Evolutionary conservation across 1,139 yeast species (phyloP).

Genomic region (Waltiozyma sp.): DNA sequence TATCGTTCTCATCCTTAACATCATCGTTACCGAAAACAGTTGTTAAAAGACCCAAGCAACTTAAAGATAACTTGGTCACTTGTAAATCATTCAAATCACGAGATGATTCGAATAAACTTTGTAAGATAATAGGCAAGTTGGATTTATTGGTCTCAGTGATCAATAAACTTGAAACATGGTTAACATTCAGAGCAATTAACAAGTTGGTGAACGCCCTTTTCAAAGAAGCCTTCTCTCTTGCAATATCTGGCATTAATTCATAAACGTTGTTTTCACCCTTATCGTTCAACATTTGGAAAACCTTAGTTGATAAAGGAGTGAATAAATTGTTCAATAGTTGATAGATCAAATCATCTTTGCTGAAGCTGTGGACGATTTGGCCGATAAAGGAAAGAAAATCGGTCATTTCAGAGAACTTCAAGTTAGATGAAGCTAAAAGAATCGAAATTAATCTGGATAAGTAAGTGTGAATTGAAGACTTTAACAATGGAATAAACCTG

Average conservation of each 20-base stretch:
- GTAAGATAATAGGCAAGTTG: constrained; percentile 52
- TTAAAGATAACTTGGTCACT: constrained; percentile 59
- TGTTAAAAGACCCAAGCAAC: constrained; percentile 58
- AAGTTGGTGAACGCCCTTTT: constrained; percentile 64
- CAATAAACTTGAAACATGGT: constrained; percentile 70
- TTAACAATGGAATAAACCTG: constrained; percentile 69
- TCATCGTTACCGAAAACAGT: constrained; percentile 59
- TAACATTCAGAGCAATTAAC: constrained; percentile 58
- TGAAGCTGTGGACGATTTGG: constrained; percentile 74
- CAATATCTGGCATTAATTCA: constrained; percentile 32
- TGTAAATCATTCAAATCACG: constrained; percentile 40
- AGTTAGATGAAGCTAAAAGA: constrained; percentile 55
- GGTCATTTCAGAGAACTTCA: constrained; percentile 54
- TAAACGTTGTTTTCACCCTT: constrained; percentile 29
- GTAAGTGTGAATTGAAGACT: constrained; percentile 40
- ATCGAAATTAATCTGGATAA: constrained; percentile 65
- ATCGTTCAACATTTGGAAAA: constrained; percentile 44
- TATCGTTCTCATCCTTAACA: constrained; percentile 41
- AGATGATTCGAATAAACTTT: constrained; percentile 56
- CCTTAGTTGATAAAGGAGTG: constrained; percentile 61
- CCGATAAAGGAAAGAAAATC: constrained; percentile 83
- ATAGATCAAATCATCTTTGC: constrained; percentile 56
- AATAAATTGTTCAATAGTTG: constrained; percentile 63
- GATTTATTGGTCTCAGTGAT: constrained; percentile 55
- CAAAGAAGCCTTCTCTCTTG: constrained; percentile 49